phyloP scores from a whole-genome alignment of 306 rosid species.

The Hippophae rhamnoides region DNA sequence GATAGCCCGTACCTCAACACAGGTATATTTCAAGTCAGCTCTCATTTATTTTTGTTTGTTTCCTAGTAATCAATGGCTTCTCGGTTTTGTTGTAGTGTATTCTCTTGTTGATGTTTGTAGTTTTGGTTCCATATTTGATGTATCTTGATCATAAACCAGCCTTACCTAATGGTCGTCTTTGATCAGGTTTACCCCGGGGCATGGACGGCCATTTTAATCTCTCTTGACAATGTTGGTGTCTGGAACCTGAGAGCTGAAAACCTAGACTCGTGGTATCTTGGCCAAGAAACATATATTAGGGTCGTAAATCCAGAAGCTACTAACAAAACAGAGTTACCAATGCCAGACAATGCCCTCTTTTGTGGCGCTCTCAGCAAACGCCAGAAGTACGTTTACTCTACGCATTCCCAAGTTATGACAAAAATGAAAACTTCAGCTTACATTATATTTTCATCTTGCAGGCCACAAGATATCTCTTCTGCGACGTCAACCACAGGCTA shows the following conservation, averaged over 20 bases:
- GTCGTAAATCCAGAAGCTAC: conserved; percentile 81
- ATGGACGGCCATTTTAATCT: conserved; percentile 82
- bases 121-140: too few relatives aligned
- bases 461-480: conserved; percentile 52
- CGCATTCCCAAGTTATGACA: neutral
- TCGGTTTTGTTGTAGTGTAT: too few relatives aligned
- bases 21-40: conserved; percentile 37
- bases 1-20: conserved; percentile 76
- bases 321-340: conserved; percentile 85
- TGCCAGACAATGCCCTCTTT: conserved; percentile 74
- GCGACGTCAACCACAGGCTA: conserved; percentile 29
- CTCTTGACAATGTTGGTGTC: conserved; percentile 84
- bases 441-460: conserved; percentile 25
- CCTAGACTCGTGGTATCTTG: conserved; percentile 93
- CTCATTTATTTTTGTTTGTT: too few relatives aligned
- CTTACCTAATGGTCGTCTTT: too few relatives aligned
- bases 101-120: too few relatives aligned
- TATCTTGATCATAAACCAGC: too few relatives aligned
- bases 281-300: conserved; percentile 87
- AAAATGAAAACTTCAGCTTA: conserved; percentile 1
- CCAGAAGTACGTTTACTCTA: conserved; percentile 50
- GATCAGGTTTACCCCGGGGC: conserved; percentile 91
- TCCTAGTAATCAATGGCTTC: too few relatives aligned
- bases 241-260: conserved; percentile 91
- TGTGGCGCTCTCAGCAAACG: conserved; percentile 63